These are phyloP conservation scores for Tricholoma matsutake DNA, from an alignment of 768 basidiomycete species.

Conservation along the genomic window DNA sequence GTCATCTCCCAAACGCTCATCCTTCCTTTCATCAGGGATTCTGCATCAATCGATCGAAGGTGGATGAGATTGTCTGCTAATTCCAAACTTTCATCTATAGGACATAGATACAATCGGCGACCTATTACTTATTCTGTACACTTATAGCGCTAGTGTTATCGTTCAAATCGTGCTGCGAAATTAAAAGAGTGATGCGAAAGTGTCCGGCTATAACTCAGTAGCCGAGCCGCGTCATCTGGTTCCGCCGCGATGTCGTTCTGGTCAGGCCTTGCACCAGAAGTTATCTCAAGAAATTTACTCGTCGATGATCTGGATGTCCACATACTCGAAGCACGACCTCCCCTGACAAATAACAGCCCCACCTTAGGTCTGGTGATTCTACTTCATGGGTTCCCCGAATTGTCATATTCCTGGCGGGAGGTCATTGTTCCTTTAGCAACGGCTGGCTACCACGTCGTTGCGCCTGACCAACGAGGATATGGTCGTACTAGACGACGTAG, in stretches of 20 bases:
- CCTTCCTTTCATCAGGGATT: constrained; percentile 42
- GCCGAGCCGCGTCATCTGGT: background rate
- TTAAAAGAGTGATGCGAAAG: too few species aligned
- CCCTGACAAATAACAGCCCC: constrained; percentile 27
- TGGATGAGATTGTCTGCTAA: constrained; percentile 51
- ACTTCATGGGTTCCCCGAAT: constrained; percentile 62
- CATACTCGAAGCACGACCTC: constrained; percentile 45
- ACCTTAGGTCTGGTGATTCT: constrained; percentile 41
- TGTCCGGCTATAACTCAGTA: background rate
- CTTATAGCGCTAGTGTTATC: background rate
- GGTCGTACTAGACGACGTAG: constrained; percentile 35
- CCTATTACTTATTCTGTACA: background rate
- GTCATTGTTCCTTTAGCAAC: constrained; percentile 47
- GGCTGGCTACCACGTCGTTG: constrained; percentile 58
- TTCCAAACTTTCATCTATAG: too few species aligned
- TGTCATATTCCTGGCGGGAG: constrained; percentile 65
- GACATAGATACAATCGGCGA: background rate
- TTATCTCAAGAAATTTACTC: constrained; percentile 37
- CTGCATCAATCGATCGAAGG: constrained; percentile 66
- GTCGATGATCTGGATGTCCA: constrained; percentile 51
- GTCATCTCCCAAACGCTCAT: background rate
- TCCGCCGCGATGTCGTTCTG: constrained; percentile 5
- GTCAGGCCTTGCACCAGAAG: constrained; percentile 23
- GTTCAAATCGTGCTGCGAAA: background rate
- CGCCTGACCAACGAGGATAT: constrained; percentile 58